These are phyloP conservation scores for Ophiostoma himal-ulmi DNA, from an alignment of 2,329 filamentous ascomycete species.

Conservation along the genomic window DNA sequence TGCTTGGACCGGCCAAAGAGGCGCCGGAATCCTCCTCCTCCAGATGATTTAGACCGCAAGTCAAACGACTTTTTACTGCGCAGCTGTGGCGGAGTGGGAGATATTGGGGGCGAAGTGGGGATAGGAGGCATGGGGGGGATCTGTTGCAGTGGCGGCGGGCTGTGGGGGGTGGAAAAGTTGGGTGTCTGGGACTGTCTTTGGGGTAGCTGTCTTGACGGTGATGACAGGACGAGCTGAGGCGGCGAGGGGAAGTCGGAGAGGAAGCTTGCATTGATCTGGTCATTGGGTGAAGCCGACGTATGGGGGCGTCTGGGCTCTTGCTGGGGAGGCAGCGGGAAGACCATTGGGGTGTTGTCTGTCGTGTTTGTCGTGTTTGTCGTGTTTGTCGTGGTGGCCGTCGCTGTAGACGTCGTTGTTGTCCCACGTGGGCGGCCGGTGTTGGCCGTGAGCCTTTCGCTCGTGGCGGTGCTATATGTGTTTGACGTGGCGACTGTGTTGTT, in stretches of 20 bases:
- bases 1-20: constrained; percentile 25
- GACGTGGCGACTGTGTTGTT: background rate
- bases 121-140: background rate
- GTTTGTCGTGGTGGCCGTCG: background rate
- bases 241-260: constrained; percentile 12
- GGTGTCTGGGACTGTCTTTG: background rate
- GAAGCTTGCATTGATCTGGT: background rate
- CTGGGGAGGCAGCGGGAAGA: constrained; percentile 5
- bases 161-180: constrained; percentile 1
- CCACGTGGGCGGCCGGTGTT: background rate
- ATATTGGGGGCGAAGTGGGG: constrained; percentile 15
- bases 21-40: constrained; percentile 23
- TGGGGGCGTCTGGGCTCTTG: background rate
- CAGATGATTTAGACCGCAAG: constrained; percentile 24
- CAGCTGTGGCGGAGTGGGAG: constrained; percentile 17
- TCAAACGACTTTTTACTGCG: constrained; percentile 21
- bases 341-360: background rate
- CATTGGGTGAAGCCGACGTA: background rate
- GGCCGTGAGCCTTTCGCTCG: background rate
- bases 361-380: background rate
- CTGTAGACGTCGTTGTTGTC: background rate
- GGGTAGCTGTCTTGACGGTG: constrained; percentile 8
- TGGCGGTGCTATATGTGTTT: background rate
- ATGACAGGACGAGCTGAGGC: background rate
- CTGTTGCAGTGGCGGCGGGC: background rate